phyloP scores from a whole-genome alignment of 768 basidiomycete species.

The Trametes coccinea region DNA sequence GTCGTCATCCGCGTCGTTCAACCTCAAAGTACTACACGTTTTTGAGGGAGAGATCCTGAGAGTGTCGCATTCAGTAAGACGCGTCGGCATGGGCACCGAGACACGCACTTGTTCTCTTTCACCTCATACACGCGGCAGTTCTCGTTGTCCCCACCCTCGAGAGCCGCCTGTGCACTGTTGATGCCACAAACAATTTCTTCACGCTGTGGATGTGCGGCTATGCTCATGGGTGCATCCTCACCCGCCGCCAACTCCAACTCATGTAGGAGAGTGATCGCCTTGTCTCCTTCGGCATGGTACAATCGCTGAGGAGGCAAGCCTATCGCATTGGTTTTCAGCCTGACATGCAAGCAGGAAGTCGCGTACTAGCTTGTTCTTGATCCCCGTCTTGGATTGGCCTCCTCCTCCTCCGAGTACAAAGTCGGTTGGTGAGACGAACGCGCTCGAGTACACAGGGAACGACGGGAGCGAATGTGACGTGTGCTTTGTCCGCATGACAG shows the following conservation, averaged over 20 bases:
- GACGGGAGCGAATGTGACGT: slow-evolving; percentile 70
- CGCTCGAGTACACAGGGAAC: slow-evolving; percentile 89
- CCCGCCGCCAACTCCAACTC: slow-evolving; percentile 77
- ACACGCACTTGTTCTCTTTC: slow-evolving; percentile 56
- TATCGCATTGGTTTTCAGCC: neutral
- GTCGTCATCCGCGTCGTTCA: slow-evolving; percentile 61
- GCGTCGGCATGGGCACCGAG: neutral
- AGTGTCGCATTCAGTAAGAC: neutral
- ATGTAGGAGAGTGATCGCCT: slow-evolving; percentile 53
- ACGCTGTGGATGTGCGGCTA: slow-evolving; percentile 63
- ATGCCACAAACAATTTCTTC: slow-evolving; percentile 79
- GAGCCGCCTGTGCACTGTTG: slow-evolving; percentile 68
- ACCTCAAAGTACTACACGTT: slow-evolving; percentile 61
- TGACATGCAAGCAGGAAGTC: neutral
- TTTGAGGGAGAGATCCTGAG: slow-evolving; percentile 53
- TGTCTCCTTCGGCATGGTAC: slow-evolving; percentile 58
- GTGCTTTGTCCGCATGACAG: slow-evolving; percentile 76
- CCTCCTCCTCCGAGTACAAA: slow-evolving; percentile 90
- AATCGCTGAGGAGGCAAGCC: slow-evolving; percentile 51
- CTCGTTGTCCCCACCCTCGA: slow-evolving; percentile 71
- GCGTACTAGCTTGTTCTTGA: slow-evolving; percentile 92
- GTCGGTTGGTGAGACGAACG: slow-evolving; percentile 69
- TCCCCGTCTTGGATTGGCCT: slow-evolving; percentile 81
- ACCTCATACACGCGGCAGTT: slow-evolving; percentile 79
- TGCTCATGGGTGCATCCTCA: slow-evolving; percentile 97